Conservation (phyloP, 2,329 filamentous ascomycete genomes). For the Neopestalotiopsis rosae region DNA sequence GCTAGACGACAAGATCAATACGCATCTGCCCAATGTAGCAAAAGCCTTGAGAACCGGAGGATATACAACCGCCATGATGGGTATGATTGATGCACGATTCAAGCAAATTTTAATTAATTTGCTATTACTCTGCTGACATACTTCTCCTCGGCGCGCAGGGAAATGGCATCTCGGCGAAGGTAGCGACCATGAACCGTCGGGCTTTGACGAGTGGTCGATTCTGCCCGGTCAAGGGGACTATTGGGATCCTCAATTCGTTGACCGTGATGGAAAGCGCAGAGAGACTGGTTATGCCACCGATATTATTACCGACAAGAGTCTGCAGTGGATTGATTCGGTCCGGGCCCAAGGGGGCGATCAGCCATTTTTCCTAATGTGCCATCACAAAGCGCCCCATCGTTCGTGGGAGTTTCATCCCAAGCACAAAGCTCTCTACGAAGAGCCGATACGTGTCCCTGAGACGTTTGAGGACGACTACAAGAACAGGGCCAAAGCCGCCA, state of each 20-base stretch:
- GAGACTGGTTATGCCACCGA: slow-evolving; percentile 55
- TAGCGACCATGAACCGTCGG: slow-evolving; percentile 48
- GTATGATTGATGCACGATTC: slow-evolving; percentile 21
- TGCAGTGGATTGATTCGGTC: slow-evolving; percentile 43
- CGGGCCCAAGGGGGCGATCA: slow-evolving; percentile 36
- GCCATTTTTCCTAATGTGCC: slow-evolving; percentile 62
- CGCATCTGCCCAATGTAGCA: slow-evolving; percentile 54
- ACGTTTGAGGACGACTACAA: slow-evolving; percentile 61
- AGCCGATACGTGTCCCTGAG: slow-evolving; percentile 52
- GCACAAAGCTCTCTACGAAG: slow-evolving; percentile 53
- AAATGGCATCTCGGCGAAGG: slow-evolving; percentile 62
- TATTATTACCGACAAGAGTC: slow-evolving; percentile 55
- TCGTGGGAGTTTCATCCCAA: slow-evolving; percentile 56
- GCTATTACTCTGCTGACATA: background rate
- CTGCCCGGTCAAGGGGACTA: slow-evolving; percentile 58
- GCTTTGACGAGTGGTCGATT: slow-evolving; percentile 58
- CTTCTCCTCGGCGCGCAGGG: background rate
- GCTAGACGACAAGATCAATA: slow-evolving; percentile 54
- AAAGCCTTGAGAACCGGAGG: slow-evolving; percentile 52
- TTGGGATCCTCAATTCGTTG: slow-evolving; percentile 56
- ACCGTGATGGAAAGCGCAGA: slow-evolving; percentile 36
- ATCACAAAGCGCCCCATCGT: slow-evolving; percentile 60
- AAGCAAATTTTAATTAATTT: no score
- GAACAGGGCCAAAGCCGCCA: slow-evolving; percentile 54
- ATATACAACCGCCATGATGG: slow-evolving; percentile 58